phyloP scores from a whole-genome alignment of 768 basidiomycete species.

The Suillus americanus region DNA sequence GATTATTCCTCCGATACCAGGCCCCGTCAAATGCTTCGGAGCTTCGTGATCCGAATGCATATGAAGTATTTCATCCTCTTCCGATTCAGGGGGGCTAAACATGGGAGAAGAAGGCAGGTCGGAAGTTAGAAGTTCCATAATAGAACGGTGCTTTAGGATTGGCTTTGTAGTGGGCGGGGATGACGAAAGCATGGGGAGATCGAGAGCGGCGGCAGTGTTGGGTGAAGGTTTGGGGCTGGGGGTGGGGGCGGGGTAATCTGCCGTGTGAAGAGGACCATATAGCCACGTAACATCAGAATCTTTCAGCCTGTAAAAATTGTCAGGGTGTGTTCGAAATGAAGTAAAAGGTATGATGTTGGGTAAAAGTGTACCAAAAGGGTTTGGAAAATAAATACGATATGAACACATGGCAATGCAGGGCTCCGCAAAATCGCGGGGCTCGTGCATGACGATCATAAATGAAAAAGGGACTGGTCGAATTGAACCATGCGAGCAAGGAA shows the following conservation, averaged over 20 bases:
- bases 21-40: not conserved
- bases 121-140: slow-evolving; percentile 83
- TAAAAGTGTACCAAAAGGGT: not conserved
- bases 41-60: slow-evolving; percentile 24
- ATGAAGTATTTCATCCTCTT: slow-evolving; percentile 36
- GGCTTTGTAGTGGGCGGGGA: slow-evolving; percentile 57
- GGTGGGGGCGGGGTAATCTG: slow-evolving; percentile 79
- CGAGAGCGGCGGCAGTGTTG: slow-evolving; percentile 35
- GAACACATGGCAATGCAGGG: slow-evolving; percentile 3
- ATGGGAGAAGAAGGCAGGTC: slow-evolving; percentile 64
- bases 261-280: slow-evolving; percentile 94
- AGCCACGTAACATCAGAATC: slow-evolving; percentile 99
- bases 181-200: slow-evolving; percentile 37
- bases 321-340: slow-evolving; percentile 9
- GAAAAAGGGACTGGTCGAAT: not conserved
- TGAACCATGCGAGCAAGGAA: not conserved
- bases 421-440: not conserved
- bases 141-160: slow-evolving; percentile 94
- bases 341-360: not conserved
- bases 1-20: slow-evolving; percentile 1
- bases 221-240: slow-evolving; percentile 50
- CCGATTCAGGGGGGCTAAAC: slow-evolving; percentile 59
- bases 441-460: slow-evolving; percentile 10
- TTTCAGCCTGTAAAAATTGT: slow-evolving; percentile 73
- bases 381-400: not conserved